Percentiles rank a stretch among this genome's conserved stretches.
phyloP scores from a whole-genome alignment of 306 rosid genomes.

The Medicago truncatula region DNA sequence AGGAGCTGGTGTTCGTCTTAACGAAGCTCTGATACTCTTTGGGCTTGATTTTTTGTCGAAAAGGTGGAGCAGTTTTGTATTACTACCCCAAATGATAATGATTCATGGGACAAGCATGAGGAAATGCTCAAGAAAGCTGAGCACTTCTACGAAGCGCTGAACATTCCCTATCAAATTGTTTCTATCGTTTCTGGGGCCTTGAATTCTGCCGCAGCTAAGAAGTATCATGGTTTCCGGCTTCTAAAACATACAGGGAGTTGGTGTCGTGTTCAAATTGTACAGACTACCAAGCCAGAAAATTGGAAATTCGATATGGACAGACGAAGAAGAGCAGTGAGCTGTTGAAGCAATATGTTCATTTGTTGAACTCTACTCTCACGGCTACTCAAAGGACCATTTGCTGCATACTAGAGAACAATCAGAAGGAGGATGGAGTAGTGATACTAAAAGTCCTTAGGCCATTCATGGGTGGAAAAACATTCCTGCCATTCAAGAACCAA shows the following conservation, averaged over 20 bases:
- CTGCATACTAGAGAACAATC: constrained; percentile 94
- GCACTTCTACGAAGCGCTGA: constrained; percentile 76
- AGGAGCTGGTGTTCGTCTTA: constrained; percentile 92
- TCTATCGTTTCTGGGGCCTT: constrained; percentile 94
- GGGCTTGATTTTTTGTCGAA: constrained; percentile 91
- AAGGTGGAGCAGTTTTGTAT: constrained; percentile 94
- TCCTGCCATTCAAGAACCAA: constrained; percentile 81
- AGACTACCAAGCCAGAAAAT: constrained; percentile 87
- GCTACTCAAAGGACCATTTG: constrained; percentile 96
- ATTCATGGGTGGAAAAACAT: constrained; percentile 80
- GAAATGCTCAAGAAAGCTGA: constrained; percentile 94
- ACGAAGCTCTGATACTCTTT: constrained; percentile 88
- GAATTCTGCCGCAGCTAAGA: constrained; percentile 98
- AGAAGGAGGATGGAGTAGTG: constrained; percentile 87
- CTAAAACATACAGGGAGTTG: constrained; percentile 83
- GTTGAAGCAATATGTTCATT: constrained; percentile 78
- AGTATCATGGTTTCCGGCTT: constrained; percentile 94
- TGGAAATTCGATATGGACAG: constrained; percentile 93
- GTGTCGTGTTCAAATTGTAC: constrained; percentile 98
- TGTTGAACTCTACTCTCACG: constrained; percentile 93
- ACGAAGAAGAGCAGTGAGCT: constrained; percentile 95
- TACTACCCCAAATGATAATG: constrained; percentile 81
- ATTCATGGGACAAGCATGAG: constrained; percentile 94
- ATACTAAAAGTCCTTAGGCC: constrained; percentile 73
- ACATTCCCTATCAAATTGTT: constrained; percentile 86